Evolutionary conservation across 2,329 filamentous ascomycete genomes (phyloP).

Genomic region (Pyrenophora tritici-repentis): DNA sequence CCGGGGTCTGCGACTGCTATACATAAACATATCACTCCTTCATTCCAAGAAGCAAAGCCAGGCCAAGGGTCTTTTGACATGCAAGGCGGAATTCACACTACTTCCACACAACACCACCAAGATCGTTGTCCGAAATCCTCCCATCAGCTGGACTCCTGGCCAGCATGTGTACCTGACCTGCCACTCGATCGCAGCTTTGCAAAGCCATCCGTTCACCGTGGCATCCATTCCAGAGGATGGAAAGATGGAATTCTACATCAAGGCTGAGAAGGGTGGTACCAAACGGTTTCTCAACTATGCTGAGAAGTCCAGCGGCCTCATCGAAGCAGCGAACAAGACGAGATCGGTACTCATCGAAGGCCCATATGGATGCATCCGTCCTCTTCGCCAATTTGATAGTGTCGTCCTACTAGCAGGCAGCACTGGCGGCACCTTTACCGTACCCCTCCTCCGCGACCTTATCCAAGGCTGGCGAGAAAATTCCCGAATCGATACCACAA

Average conservation of each 20-base stretch:
- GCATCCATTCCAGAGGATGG: slow-evolving; percentile 60
- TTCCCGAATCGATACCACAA: slow-evolving; percentile 6
- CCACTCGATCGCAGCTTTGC: slow-evolving; percentile 61
- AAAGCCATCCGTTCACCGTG: slow-evolving; percentile 69
- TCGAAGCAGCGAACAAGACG: slow-evolving; percentile 16
- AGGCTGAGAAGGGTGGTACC: slow-evolving; percentile 60
- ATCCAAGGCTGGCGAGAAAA: slow-evolving; percentile 53
- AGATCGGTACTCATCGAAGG: slow-evolving; percentile 58
- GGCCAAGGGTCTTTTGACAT: slow-evolving; percentile 41
- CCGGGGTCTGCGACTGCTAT: slow-evolving; percentile 47
- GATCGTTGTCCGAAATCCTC: slow-evolving; percentile 60
- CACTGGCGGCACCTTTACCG: slow-evolving; percentile 63
- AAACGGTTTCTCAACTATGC: slow-evolving; percentile 58
- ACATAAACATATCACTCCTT: slow-evolving; percentile 49
- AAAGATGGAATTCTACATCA: slow-evolving; percentile 62
- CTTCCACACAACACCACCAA: slow-evolving; percentile 61
- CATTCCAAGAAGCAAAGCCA: slow-evolving; percentile 40
- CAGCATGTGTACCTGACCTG: slow-evolving; percentile 67
- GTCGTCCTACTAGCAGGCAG: slow-evolving; percentile 64
- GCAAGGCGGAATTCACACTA: slow-evolving; percentile 49
- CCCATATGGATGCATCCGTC: slow-evolving; percentile 58
- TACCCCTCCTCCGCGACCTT: slow-evolving; percentile 63
- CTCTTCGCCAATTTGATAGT: slow-evolving; percentile 64
- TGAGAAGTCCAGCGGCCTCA: slow-evolving; percentile 44
- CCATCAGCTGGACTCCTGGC: slow-evolving; percentile 64